Conservation (phyloP, 1,139 yeast genomes). For the Taphrina confusa region DNA sequence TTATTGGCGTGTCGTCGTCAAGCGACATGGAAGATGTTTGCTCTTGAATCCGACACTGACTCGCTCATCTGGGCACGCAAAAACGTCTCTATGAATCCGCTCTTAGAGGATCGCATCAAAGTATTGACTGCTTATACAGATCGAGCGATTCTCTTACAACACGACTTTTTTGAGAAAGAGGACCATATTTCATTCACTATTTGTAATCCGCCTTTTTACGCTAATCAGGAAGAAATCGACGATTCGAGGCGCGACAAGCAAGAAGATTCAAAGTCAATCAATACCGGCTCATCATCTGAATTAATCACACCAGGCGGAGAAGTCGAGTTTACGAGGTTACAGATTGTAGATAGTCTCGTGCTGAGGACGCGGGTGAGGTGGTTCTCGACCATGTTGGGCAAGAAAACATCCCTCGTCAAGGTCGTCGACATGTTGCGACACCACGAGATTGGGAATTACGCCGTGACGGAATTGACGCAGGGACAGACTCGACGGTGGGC, state of each 20-base stretch:
- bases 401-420: slow-evolving; percentile 36
- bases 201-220: slow-evolving; percentile 54
- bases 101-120: slow-evolving; percentile 37
- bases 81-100: slow-evolving; percentile 37
- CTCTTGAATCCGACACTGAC: slow-evolving; percentile 41
- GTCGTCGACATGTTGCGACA: slow-evolving; percentile 29
- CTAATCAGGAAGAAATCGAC: slow-evolving; percentile 45
- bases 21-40: slow-evolving; percentile 40
- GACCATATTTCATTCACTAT: slow-evolving; percentile 40
- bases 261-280: slow-evolving; percentile 34
- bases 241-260: slow-evolving; percentile 37
- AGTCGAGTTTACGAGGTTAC: slow-evolving; percentile 45
- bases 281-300: slow-evolving; percentile 44
- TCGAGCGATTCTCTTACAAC: slow-evolving; percentile 12
- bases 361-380: slow-evolving; percentile 38
- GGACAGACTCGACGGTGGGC: slow-evolving; percentile 47
- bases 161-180: neutral
- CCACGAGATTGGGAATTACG: slow-evolving; percentile 37
- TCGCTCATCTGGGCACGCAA: slow-evolving; percentile 38
- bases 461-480: slow-evolving; percentile 39
- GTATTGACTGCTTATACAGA: neutral
- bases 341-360: slow-evolving; percentile 46
- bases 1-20: slow-evolving; percentile 39
- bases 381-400: slow-evolving; percentile 43
- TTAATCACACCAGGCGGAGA: slow-evolving; percentile 51